Conservation (phyloP, 2,329 filamentous ascomycete species). For the Alternaria novae-zelandiae region DNA sequence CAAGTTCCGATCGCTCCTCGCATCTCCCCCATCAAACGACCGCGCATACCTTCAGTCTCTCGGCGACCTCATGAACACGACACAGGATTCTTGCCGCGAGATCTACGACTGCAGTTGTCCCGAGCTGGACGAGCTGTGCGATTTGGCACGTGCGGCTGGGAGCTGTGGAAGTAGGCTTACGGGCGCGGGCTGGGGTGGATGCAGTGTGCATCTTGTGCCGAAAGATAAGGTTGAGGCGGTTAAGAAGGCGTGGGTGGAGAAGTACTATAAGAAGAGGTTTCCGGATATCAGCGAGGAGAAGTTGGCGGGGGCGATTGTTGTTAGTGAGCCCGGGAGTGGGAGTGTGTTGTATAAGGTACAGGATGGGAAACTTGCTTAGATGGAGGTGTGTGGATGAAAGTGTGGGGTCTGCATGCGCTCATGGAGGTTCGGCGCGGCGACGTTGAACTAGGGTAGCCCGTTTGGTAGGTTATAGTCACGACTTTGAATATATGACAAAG, state of each 20-base stretch:
- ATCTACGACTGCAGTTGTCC: conserved; percentile 91
- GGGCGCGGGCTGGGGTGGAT: conserved; percentile 96
- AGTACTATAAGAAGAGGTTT: conserved; percentile 81
- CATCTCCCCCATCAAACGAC: conserved; percentile 51
- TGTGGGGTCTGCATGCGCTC: too few species aligned
- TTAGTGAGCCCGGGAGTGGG: conserved; percentile 84
- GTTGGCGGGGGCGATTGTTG: conserved; percentile 79
- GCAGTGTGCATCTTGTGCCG: conserved; percentile 90
- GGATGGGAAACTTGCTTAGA: conserved; percentile 39
- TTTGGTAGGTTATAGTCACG: neutral
- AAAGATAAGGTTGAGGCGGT: conserved; percentile 81
- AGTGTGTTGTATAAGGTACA: conserved; percentile 49
- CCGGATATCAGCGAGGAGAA: conserved; percentile 74
- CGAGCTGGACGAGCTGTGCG: conserved; percentile 88
- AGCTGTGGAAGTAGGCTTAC: conserved; percentile 86
- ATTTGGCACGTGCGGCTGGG: conserved; percentile 77
- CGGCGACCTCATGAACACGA: conserved; percentile 85
- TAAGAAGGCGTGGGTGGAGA: conserved; percentile 74
- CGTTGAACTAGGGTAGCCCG: neutral
- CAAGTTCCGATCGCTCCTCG: conserved; percentile 79
- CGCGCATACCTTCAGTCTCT: conserved; percentile 74
- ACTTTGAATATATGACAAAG: neutral
- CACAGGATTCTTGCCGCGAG: conserved; percentile 85
- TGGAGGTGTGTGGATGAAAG: neutral
- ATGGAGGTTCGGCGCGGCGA: neutral